A percentile compares a stretch with the other conserved stretches of the same genome.
These are phyloP conservation scores for Argentina anserina DNA, from an alignment of 306 rosid species.

Conservation along the genomic window DNA sequence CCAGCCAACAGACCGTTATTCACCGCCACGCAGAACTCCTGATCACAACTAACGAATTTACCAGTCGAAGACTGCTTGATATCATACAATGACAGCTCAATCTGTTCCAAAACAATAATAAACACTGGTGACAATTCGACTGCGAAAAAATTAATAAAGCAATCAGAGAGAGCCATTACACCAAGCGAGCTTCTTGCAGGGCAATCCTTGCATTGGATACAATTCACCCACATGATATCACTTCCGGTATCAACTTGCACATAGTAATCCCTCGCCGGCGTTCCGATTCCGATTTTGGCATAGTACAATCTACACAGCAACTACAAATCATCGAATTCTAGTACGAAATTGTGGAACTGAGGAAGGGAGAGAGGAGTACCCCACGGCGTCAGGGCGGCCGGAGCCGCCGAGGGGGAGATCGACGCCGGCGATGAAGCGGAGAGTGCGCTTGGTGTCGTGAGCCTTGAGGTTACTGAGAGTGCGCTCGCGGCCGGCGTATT, in stretches of 20 bases:
- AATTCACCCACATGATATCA: conserved; percentile 96
- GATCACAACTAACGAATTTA: conserved; percentile 64
- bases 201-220: conserved; percentile 87
- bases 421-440: conserved; percentile 74
- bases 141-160: conserved; percentile 4
- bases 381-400: conserved; percentile 91
- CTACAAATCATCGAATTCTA: not conserved
- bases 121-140: not conserved
- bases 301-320: conserved; percentile 72
- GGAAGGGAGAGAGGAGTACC: conserved; percentile 34
- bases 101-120: conserved; percentile 36
- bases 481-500: conserved; percentile 62
- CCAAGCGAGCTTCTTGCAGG: conserved; percentile 83
- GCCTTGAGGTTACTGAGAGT: conserved; percentile 68
- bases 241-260: conserved; percentile 96
- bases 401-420: conserved; percentile 89
- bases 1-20: conserved; percentile 73
- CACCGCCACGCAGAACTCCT: conserved; percentile 69
- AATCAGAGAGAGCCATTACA: conserved; percentile 42
- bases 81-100: conserved; percentile 75
- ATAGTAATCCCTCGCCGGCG: conserved; percentile 81
- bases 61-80: conserved; percentile 66
- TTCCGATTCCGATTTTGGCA: conserved; percentile 95
- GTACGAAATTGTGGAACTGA: not conserved
- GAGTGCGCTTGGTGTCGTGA: conserved; percentile 84